Conservation (phyloP, 352 stramenopile species). For the Albugo candida region DNA sequence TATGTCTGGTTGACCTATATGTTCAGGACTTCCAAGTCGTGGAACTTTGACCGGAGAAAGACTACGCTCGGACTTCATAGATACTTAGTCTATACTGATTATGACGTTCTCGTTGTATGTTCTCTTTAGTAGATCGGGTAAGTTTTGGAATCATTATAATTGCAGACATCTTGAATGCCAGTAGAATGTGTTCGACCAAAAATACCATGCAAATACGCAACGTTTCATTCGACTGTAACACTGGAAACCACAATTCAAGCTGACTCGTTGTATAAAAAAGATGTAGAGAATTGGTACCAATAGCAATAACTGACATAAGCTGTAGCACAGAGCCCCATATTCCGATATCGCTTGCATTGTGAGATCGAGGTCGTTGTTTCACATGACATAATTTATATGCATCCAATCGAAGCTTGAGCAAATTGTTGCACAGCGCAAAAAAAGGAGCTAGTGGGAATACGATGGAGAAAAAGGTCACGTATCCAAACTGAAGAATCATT, state of each 20-base stretch:
- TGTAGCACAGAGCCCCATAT: slow-evolving; percentile 83
- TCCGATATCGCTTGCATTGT: slow-evolving; percentile 85
- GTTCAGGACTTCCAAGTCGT: too few relatives aligned
- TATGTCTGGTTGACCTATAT: too few relatives aligned
- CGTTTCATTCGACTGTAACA: slow-evolving; percentile 8
- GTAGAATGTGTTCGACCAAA: slow-evolving; percentile 38
- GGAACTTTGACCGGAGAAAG: too few relatives aligned
- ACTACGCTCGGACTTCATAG: too few relatives aligned
- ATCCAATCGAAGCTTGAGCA: slow-evolving; percentile 84
- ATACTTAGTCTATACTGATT: too few relatives aligned
- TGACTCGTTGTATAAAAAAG: slow-evolving; percentile 74
- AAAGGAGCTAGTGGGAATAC: slow-evolving; percentile 88
- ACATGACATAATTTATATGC: slow-evolving; percentile 89
- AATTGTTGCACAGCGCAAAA: slow-evolving; percentile 85
- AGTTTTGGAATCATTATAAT: slow-evolving; percentile 21
- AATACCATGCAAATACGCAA: slow-evolving; percentile 72
- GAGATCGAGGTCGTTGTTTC: slow-evolving; percentile 76
- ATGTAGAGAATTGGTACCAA: slow-evolving; percentile 92
- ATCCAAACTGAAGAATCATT: slow-evolving; percentile 89
- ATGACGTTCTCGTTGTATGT: too few relatives aligned
- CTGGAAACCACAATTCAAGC: slow-evolving; percentile 24
- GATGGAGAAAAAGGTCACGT: slow-evolving; percentile 90
- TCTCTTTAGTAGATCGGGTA: too few relatives aligned
- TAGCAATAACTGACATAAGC: slow-evolving; percentile 87
- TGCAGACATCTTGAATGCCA: slow-evolving; percentile 48